Evolutionary conservation across 2,329 filamentous ascomycete genomes (phyloP), one percentile per base, ranked within the genome.

Genomic region (Lizonia empirigonia): DNA sequence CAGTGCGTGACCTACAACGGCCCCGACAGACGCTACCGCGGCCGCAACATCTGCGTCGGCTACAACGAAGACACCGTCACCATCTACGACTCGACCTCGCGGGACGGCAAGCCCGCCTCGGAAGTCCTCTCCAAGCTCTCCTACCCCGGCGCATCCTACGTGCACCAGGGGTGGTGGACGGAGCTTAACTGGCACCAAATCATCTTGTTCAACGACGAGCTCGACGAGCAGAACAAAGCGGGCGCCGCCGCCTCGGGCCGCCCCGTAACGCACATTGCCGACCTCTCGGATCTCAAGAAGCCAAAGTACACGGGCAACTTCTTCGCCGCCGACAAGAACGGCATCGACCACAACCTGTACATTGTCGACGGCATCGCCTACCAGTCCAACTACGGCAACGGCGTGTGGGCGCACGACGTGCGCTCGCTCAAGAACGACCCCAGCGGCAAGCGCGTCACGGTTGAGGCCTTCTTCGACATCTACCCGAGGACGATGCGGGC

Each of bases 141-240:
- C 0, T 84, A 84, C 65, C 74, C 78, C 22, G 81, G 82, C 24
- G 78, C 78, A 5, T 68, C 74, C 13, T 85, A 84, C 70, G 81
- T 80, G 4, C 83, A 85, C 62, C 82, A 84, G 63, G 83, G 82
- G 4, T 83, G 81, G 80, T 73, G 83, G 24, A 74, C 81, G 1
- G 66, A 72, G 58, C 45, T 59, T 20, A 58, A 69, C 45, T 67
- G 64, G 59, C 69, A 72, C 51, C 63, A 72, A 38, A 71, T 62
- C 44, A 53, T 73, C 13, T 53, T 71, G 20, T 47, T 68, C n/a
- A 67, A 70, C 58, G 67, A 71, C 44, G 68, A 71, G 44, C 62
- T 69, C 23, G 68, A 71, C 24, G 68, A 71, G 56, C 57, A 56
- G 35, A 53, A 68, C 34, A 50, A 56, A 12, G 60, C 62, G 12